Base-by-base conservation (phyloP, 164 flowering plant species). In the Tinospora cordifolia region DNA sequence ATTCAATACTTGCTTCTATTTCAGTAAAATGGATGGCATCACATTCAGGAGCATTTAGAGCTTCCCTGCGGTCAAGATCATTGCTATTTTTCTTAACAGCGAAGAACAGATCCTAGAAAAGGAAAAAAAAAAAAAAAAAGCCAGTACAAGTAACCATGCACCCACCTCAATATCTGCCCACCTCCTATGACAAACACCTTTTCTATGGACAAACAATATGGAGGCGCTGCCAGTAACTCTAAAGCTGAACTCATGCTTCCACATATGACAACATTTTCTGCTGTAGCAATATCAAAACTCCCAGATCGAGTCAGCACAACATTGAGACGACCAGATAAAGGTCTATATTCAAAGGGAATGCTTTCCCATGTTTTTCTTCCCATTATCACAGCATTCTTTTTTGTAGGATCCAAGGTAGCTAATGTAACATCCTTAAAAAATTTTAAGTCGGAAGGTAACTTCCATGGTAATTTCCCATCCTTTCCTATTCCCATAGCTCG, bases 311-410 rank as follows among this genome's bases (percentile, higher is more conserved):
- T 91, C 40, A 93, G 80, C 69, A 93, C 90, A 71, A 93, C 95
- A 85, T 89, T 93, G 44, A 93, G 89, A 8, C 98, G 87, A 64
- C 97, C 92, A 76, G 90, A 87, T 39, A 93, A 80, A 71, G 98
- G 98, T 10, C 90, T 83, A 77, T 84, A 66, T 80, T 82, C 78
- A 30, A 62, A 67, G 19, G 97, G 97, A 69, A 93, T 87, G 69
- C 96, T 88, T 74, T 93, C 98, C 98, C 97, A 93, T 19, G 98
- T 90, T 79, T 91, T 93, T 44, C 98, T 86, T 39, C 98, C 98
- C 98, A 93, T 93, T 72, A 93, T 74, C 30, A 93, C 88, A 9
- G 98, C 97, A 82, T 93, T 93, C 81, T 79, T 93, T 70, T 90
- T 93, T 38, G 62, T 79, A 62, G 96, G 81, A 81, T 88, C 94